Evolutionary conservation across 2,329 filamentous ascomycete genomes (phyloP).

Genomic region (Myriosclerotinia scirpicola): DNA sequence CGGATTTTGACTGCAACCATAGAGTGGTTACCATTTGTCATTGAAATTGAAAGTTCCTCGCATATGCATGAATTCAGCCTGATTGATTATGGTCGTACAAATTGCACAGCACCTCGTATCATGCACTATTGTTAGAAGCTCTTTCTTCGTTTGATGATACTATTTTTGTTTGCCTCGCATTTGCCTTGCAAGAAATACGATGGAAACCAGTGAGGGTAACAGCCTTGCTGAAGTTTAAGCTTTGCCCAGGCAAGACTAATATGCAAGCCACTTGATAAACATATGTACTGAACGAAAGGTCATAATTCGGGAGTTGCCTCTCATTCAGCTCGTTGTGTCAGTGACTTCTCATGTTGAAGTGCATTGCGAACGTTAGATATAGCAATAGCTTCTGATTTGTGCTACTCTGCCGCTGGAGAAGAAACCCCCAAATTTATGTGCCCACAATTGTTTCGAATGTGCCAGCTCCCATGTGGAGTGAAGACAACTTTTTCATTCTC

Average conservation of each 20-base stretch:
- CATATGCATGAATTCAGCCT: not conserved
- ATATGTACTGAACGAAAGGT: not conserved
- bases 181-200: constrained; percentile 2
- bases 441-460: constrained; percentile 55
- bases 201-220: not conserved
- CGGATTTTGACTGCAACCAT: not conserved
- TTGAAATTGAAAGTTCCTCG: not conserved
- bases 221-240: not conserved
- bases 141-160: not conserved
- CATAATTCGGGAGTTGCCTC: too few relatives aligned
- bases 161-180: not conserved
- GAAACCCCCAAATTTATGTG: not conserved
- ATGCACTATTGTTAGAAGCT: constrained; percentile 27
- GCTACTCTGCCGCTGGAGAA: constrained; percentile 37
- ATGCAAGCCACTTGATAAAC: not conserved
- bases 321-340: constrained; percentile 48
- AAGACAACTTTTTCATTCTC: constrained; percentile 70
- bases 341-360: constrained; percentile 58
- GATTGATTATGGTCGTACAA: not conserved
- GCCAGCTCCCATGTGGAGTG: constrained; percentile 77
- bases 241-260: not conserved
- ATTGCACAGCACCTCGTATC: constrained; percentile 7
- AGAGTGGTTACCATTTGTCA: constrained; percentile 11
- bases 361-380: constrained; percentile 67
- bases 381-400: constrained; percentile 72